Evolutionary conservation across 345 rosid species (phyloP).

Genomic region (Mallotus nudiflorus): DNA sequence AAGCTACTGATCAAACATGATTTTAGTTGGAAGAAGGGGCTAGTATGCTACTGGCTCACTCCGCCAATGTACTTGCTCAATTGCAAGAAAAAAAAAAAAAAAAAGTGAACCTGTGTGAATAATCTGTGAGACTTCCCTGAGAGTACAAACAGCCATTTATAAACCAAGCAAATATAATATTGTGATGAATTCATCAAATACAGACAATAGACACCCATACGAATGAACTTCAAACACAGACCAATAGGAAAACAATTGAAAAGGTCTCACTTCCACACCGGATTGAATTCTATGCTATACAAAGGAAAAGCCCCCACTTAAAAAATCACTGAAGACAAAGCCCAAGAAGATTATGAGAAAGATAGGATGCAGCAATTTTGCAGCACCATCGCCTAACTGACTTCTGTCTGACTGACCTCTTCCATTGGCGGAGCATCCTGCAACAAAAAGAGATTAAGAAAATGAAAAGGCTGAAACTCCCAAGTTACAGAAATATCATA

Average conservation of each 20-base stretch:
- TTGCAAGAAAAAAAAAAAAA: background rate
- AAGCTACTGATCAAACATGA: too few species aligned
- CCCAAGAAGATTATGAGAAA: slow-evolving; percentile 16
- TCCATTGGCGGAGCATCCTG: slow-evolving; percentile 39
- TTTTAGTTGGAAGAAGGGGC: too few species aligned
- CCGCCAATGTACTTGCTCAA: too few species aligned
- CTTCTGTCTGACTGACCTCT: slow-evolving; percentile 30
- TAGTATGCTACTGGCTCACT: too few species aligned
- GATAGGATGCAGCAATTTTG: slow-evolving; percentile 10
- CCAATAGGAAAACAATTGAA: background rate
- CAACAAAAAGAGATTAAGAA: background rate
- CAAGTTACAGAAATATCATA: background rate
- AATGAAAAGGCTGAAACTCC: background rate
- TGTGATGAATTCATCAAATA: slow-evolving; percentile 11
- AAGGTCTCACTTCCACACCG: background rate
- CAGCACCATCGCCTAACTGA: slow-evolving; percentile 7
- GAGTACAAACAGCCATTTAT: too few species aligned
- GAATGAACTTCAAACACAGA: background rate
- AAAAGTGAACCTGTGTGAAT: too few species aligned
- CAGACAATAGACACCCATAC: slow-evolving; percentile 15
- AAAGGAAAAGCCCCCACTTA: slow-evolving; percentile 32
- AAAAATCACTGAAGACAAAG: slow-evolving; percentile 25
- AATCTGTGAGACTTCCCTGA: too few species aligned
- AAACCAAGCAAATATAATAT: too few species aligned
- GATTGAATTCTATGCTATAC: slow-evolving; percentile 32